These are phyloP conservation scores for Fusarium gaditjirri DNA, from an alignment of 2,329 filamentous ascomycete species.

Conservation along the genomic window DNA sequence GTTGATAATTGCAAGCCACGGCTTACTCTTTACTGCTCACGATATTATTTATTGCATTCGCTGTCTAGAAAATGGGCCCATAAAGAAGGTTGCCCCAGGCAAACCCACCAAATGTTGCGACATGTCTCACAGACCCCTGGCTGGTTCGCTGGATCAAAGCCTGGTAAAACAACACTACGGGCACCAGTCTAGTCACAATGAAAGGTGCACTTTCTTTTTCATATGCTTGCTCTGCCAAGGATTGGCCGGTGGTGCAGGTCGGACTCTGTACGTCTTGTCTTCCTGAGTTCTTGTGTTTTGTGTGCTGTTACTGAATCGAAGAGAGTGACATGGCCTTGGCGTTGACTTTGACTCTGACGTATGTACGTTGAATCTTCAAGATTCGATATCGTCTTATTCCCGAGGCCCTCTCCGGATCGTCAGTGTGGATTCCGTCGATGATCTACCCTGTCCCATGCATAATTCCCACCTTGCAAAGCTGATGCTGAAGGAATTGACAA, in stretches of 20 bases:
- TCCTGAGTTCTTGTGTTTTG: constrained; percentile 3
- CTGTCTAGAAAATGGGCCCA: constrained; percentile 6
- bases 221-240: constrained; percentile 27
- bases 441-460: constrained; percentile 31
- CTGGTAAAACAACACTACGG: constrained; percentile 16
- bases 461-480: constrained; percentile 7
- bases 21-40: background rate
- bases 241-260: constrained; percentile 18
- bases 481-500: constrained; percentile 10
- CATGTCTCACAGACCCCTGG: constrained; percentile 32
- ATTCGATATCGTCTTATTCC: constrained; percentile 13
- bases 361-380: background rate
- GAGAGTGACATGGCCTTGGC: background rate
- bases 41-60: constrained; percentile 3
- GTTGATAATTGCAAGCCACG: constrained; percentile 26
- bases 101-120: constrained; percentile 19
- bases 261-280: constrained; percentile 12
- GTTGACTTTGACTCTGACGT: background rate
- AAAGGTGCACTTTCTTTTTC: background rate
- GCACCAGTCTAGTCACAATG: constrained; percentile 1
- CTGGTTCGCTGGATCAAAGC: constrained; percentile 23
- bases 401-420: constrained; percentile 20
- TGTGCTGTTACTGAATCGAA: constrained; percentile 3
- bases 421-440: constrained; percentile 24
- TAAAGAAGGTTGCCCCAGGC: constrained; percentile 33